Evolutionary conservation across 2,329 filamentous ascomycete genomes (phyloP).

Genomic region (Allantophomopsis lycopodina): DNA sequence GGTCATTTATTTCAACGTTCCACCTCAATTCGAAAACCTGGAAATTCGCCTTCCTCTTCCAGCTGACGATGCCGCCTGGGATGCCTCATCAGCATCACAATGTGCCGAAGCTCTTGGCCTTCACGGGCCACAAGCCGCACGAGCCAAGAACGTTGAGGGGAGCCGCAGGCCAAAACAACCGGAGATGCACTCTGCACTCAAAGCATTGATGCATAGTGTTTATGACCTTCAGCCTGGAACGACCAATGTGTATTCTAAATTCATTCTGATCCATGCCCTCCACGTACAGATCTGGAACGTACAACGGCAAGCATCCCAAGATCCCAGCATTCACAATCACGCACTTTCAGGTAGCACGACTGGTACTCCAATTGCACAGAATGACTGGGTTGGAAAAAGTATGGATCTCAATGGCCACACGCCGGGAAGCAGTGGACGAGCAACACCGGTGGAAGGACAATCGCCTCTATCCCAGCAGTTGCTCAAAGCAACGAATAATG

Average conservation of each 20-base stretch:
- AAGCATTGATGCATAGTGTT: slow-evolving; percentile 42
- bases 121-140: slow-evolving; percentile 39
- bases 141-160: slow-evolving; percentile 43
- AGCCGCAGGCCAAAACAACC: slow-evolving; percentile 51
- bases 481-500: slow-evolving; percentile 32
- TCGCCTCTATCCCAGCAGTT: slow-evolving; percentile 27
- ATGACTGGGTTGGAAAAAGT: slow-evolving; percentile 38
- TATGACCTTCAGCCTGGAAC: slow-evolving; percentile 47
- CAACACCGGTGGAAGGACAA: slow-evolving; percentile 25
- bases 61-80: slow-evolving; percentile 62
- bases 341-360: slow-evolving; percentile 18
- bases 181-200: slow-evolving; percentile 45
- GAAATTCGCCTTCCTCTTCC: slow-evolving; percentile 58
- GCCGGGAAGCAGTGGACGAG: slow-evolving; percentile 28
- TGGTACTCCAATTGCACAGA: slow-evolving; percentile 41
- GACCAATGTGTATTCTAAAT: slow-evolving; percentile 63
- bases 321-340: slow-evolving; percentile 9
- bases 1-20: slow-evolving; percentile 58
- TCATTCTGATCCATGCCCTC: slow-evolving; percentile 58
- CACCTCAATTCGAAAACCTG: slow-evolving; percentile 45
- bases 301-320: slow-evolving; percentile 26
- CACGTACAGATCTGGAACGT: slow-evolving; percentile 43
- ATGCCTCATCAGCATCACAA: slow-evolving; percentile 41
- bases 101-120: slow-evolving; percentile 55
- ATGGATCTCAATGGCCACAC: slow-evolving; percentile 26